Evolutionary conservation across 169 alveolate genomes (phyloP), one percentile per base, ranked within the genome.

Genomic region (Eimeria mitis): DNA sequence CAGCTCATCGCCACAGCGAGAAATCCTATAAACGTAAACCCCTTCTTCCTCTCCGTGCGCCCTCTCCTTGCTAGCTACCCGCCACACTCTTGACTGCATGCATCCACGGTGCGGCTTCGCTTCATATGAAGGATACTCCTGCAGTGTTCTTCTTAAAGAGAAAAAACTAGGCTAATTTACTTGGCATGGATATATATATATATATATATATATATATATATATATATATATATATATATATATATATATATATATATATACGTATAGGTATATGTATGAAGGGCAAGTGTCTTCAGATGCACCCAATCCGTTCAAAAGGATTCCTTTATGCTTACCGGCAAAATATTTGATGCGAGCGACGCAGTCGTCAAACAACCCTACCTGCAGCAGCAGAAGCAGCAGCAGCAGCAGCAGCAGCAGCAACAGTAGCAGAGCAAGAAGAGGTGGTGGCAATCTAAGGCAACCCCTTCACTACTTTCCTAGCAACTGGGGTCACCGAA

Each of bases 311-410:
- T 37, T 37, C 56, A 73, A 23, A 14, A 23, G 85, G 3, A 42
- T 21, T n/a, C 85, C 54, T 4, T 75, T 9, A 25, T 75, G n/a
- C 91, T 16, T 47, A 85, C 91, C 91, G 49, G 79, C 91, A 42
- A 85, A 85, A 25, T 85, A 85, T 13, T 85, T 85, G 47, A 85
- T 56, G 37, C 91, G 91, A 21, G 49, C 59, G 31, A 59, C 78
- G 65, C 78, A 85, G 40, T 85, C 91, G 42, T 85, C 91, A 61
- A 85, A 85, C 11, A 25, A 25, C 25, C 91, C 79, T 16, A 61
- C 49, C 91, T 85, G 78, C 61, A 63, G 81, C 91, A 61, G 79
- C 91, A 85, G 28, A 2, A 76, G 25, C 84, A 16, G 59, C 28
- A 42, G 54, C 84, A 73, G 56, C 84, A 73, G 28, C 59, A 21